A percentile compares a stretch with the other conserved stretches of the same genome.
phyloP scores from a whole-genome alignment of 225 moss, liverwort and hornwort species.

The Antitrichia curtipendula region DNA sequence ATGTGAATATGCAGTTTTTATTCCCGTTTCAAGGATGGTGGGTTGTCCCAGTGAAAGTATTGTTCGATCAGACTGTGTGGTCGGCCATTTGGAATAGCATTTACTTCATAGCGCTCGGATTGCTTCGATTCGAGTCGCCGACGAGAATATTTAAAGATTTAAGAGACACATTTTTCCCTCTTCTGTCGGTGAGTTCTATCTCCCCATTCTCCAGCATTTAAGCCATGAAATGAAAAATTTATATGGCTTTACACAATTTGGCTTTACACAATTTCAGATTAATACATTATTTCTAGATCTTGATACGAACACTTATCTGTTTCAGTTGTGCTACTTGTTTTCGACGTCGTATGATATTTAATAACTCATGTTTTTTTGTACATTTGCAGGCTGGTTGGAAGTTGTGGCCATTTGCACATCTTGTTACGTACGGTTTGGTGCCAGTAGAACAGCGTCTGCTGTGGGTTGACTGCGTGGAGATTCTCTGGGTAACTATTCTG shows the following conservation, averaged over 20 bases:
- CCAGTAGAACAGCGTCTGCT: conserved; percentile 47
- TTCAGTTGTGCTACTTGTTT: background rate
- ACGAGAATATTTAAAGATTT: conserved; percentile 45
- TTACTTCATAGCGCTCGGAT: conserved; percentile 54
- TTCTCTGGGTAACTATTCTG: conserved; percentile 42
- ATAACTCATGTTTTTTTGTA: background rate
- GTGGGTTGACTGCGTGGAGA: conserved; percentile 51
- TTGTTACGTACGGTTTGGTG: conserved; percentile 36
- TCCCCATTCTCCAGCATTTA: background rate
- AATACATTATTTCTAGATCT: background rate
- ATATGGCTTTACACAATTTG: background rate
- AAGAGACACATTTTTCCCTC: conserved; percentile 49
- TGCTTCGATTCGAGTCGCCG: conserved; percentile 70
- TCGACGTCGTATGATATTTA: background rate
- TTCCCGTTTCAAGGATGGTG: conserved; percentile 95
- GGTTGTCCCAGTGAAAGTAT: conserved; percentile 74
- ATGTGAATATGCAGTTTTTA: conserved; percentile 47
- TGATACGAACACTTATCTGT: background rate
- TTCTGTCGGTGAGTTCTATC: conserved; percentile 26
- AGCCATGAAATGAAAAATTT: background rate
- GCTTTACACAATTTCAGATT: too few species aligned
- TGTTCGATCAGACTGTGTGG: conserved; percentile 84
- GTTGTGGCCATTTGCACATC: conserved; percentile 51
- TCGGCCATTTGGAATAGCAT: conserved; percentile 80
- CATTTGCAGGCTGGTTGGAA: conserved; percentile 79